A percentile compares a stretch with the other conserved stretches of the same genome.
Evolutionary conservation across 2,329 filamentous ascomycete genomes (phyloP).

Genomic region (Cytospora piceicola): DNA sequence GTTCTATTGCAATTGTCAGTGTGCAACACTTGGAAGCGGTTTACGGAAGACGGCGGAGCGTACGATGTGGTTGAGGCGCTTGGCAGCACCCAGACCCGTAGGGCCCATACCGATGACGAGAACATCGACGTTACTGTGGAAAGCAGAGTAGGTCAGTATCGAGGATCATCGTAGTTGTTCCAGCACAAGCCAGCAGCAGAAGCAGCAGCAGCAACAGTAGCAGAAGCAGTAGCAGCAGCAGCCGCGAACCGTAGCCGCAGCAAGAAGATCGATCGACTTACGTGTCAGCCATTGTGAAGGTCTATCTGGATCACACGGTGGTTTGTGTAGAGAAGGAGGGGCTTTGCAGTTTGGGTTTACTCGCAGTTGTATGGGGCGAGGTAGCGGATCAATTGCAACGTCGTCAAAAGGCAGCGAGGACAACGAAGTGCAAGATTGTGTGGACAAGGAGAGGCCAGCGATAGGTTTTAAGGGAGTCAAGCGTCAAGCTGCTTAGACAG

Average conservation of each 20-base stretch:
- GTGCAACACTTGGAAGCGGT: constrained; percentile 29
- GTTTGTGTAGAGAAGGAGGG: constrained; percentile 17
- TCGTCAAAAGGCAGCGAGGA: constrained; percentile 17
- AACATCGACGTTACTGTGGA: constrained; percentile 82
- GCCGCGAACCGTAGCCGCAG: constrained; percentile 9
- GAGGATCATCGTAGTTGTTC: not conserved
- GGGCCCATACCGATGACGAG: constrained; percentile 98
- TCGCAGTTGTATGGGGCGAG: constrained; percentile 13
- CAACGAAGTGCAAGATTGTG: constrained; percentile 15
- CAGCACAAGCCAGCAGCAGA: not conserved
- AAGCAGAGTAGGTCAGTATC: constrained; percentile 27
- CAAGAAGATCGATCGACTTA: constrained; percentile 29
- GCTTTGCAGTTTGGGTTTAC: constrained; percentile 19
- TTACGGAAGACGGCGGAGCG: constrained; percentile 44
- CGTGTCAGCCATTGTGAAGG: constrained; percentile 38
- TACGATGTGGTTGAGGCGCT: constrained; percentile 96
- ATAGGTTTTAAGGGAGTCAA: constrained; percentile 15
- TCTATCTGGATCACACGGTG: constrained; percentile 13
- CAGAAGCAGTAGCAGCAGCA: not conserved
- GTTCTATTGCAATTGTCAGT: constrained; percentile 60
- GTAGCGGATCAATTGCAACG: constrained; percentile 7
- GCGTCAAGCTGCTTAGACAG: constrained; percentile 23
- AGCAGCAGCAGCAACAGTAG: constrained; percentile 4
- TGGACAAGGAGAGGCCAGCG: constrained; percentile 12
- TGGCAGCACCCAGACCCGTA: constrained; percentile 95